Conservation (phyloP, 306 rosid genomes). For the Castanea crenata region DNA sequence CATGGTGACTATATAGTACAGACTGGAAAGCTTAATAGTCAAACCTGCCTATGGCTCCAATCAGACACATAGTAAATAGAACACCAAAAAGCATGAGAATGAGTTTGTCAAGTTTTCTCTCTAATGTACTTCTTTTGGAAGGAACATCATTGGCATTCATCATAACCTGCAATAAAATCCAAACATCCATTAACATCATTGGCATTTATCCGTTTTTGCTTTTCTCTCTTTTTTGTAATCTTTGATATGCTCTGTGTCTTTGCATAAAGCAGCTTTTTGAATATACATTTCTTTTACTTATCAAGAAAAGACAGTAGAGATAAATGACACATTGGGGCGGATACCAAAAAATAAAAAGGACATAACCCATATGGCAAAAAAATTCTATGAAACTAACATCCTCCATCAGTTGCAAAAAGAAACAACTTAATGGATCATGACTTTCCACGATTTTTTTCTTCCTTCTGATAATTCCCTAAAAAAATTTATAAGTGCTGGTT, state of each 20-base stretch:
- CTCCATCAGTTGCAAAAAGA: neutral
- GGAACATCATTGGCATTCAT: constrained; percentile 98
- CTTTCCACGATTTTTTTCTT: neutral
- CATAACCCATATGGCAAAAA: neutral
- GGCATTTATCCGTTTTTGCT: no score
- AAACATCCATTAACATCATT: constrained; percentile 18
- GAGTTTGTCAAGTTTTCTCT: constrained; percentile 96
- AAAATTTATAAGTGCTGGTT: neutral
- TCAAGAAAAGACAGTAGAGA: constrained; percentile 15
- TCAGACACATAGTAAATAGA: constrained; percentile 73
- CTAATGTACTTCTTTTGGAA: constrained; percentile 96
- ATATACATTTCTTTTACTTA: neutral
- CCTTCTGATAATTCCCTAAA: neutral
- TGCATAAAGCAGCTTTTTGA: no score
- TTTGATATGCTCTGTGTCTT: no score
- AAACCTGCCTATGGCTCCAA: constrained; percentile 92
- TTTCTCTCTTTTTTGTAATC: no score
- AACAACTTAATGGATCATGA: neutral
- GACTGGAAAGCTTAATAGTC: constrained; percentile 21
- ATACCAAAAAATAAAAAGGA: constrained; percentile 1
- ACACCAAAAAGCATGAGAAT: constrained; percentile 71
- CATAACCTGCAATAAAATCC: constrained; percentile 74
- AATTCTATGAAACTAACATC: neutral
- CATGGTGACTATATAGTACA: constrained; percentile 10
- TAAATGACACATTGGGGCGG: neutral